Conservation (phyloP, 495 filamentous ascomycete species). For the Xanthoparmelia taractica region DNA sequence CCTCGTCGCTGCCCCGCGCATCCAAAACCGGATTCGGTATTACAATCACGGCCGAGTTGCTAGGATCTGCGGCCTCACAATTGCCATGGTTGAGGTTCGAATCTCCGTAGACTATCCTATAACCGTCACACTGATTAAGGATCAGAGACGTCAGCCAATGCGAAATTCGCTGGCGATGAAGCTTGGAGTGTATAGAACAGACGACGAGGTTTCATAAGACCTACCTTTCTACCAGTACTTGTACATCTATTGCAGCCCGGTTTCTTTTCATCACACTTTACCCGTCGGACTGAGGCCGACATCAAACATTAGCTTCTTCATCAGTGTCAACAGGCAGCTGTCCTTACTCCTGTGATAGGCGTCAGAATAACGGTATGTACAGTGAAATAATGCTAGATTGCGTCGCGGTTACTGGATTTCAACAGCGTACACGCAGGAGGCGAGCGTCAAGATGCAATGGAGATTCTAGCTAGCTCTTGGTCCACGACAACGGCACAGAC, state of each 20-base stretch:
- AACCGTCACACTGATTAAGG: not conserved
- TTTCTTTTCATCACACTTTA: conserved; percentile 53
- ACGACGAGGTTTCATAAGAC: conserved; percentile 18
- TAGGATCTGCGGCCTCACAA: conserved; percentile 6
- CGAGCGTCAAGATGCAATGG: not conserved
- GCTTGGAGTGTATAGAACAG: not conserved
- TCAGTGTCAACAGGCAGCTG: not conserved
- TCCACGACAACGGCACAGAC: not conserved
- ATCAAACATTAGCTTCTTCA: not conserved
- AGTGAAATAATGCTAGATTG: too few relatives aligned
- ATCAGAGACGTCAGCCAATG: not conserved
- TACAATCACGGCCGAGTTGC: not conserved
- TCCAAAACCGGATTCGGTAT: conserved; percentile 12
- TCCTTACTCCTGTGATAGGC: conserved; percentile 18
- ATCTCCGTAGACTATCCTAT: not conserved
- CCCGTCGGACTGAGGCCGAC: conserved; percentile 34
- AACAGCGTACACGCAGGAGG: not conserved
- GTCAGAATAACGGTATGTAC: not conserved
- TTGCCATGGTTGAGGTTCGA: not conserved
- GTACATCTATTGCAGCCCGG: conserved; percentile 41
- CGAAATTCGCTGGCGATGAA: not conserved
- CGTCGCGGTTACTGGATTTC: too few relatives aligned
- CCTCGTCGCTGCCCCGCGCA: conserved; percentile 22
- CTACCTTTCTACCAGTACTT: conserved; percentile 40
- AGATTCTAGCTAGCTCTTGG: not conserved